These are phyloP conservation scores for Boletales sp. DNA, from an alignment of 768 basidiomycete genomes.

Conservation along the genomic window DNA sequence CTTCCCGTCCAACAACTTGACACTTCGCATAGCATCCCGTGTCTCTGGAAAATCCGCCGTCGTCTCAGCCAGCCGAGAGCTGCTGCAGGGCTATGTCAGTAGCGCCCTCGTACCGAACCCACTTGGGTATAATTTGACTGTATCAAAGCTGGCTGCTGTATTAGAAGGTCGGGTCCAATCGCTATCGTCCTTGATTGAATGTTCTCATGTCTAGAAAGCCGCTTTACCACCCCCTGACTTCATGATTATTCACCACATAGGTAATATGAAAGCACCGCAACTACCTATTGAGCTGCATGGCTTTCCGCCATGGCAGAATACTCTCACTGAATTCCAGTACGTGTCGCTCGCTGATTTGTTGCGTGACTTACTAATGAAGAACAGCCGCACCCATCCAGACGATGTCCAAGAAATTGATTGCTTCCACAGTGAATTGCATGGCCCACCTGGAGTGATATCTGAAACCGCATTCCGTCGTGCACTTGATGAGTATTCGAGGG, in stretches of 20 bases:
- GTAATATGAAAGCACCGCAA: slow-evolving; percentile 32
- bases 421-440: not conserved
- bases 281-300: slow-evolving; percentile 64
- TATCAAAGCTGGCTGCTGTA: slow-evolving; percentile 43
- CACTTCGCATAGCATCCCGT: slow-evolving; percentile 55
- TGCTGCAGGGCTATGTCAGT: slow-evolving; percentile 32
- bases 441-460: slow-evolving; percentile 33
- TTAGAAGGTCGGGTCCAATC: slow-evolving; percentile 52
- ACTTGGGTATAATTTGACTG: slow-evolving; percentile 34
- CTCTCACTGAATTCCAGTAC: slow-evolving; percentile 77
- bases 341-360: slow-evolving; percentile 20
- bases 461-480: slow-evolving; percentile 64
- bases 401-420: slow-evolving; percentile 1
- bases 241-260: slow-evolving; percentile 66
- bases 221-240: slow-evolving; percentile 70
- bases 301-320: slow-evolving; percentile 85
- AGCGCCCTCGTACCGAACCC: not conserved
- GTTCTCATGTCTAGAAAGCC: slow-evolving; percentile 39
- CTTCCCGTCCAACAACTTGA: slow-evolving; percentile 29
- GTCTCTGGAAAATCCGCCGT: slow-evolving; percentile 64
- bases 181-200: slow-evolving; percentile 1
- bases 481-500: slow-evolving; percentile 66
- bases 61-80: slow-evolving; percentile 47
- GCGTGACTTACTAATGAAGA: slow-evolving; percentile 1
- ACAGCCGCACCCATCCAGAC: slow-evolving; percentile 22